A percentile compares a stretch with the other conserved stretches of the same genome.
Evolutionary conservation across 2,329 filamentous ascomycete species (phyloP).

Genomic region (Cladosporium phlei): DNA sequence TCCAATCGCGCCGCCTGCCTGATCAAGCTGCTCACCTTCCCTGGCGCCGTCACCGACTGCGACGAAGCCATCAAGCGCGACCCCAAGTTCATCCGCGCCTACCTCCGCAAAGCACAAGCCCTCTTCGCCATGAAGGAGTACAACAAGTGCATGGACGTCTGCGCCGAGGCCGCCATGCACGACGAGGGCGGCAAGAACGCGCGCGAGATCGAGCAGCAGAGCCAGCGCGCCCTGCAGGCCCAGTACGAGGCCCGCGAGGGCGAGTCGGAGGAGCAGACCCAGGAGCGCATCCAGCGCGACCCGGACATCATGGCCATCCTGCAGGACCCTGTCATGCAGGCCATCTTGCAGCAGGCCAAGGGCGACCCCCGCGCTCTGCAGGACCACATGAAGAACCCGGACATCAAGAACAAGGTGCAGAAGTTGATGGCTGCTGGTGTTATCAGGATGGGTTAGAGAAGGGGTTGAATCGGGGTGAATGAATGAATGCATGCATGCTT

Average conservation of each 20-base stretch:
- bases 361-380: slow-evolving; percentile 84
- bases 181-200: slow-evolving; percentile 77
- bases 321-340: slow-evolving; percentile 96
- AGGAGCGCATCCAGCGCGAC: slow-evolving; percentile 73
- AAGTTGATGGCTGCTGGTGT: slow-evolving; percentile 91
- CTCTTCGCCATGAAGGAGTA: slow-evolving; percentile 98
- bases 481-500: too few relatives aligned
- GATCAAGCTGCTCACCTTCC: slow-evolving; percentile 94
- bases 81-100: slow-evolving; percentile 86
- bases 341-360: slow-evolving; percentile 94
- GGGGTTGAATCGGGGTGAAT: too few relatives aligned
- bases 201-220: slow-evolving; percentile 87
- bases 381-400: slow-evolving; percentile 94
- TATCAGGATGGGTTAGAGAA: slow-evolving; percentile 48
- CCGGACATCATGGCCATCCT: slow-evolving; percentile 76
- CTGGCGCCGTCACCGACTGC: slow-evolving; percentile 87
- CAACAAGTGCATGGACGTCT: slow-evolving; percentile 87
- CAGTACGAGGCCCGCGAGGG: slow-evolving; percentile 90
- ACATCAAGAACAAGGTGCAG: slow-evolving; percentile 82
- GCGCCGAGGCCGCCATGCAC: slow-evolving; percentile 71
- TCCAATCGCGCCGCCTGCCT: slow-evolving; percentile 96
- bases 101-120: slow-evolving; percentile 92
- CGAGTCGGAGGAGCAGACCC: slow-evolving; percentile 86
- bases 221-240: slow-evolving; percentile 83
- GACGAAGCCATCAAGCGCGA: slow-evolving; percentile 87